A percentile compares a stretch with the other conserved stretches of the same genome.
phyloP scores from a whole-genome alignment of 768 basidiomycete species.

The Boletus sp. region DNA sequence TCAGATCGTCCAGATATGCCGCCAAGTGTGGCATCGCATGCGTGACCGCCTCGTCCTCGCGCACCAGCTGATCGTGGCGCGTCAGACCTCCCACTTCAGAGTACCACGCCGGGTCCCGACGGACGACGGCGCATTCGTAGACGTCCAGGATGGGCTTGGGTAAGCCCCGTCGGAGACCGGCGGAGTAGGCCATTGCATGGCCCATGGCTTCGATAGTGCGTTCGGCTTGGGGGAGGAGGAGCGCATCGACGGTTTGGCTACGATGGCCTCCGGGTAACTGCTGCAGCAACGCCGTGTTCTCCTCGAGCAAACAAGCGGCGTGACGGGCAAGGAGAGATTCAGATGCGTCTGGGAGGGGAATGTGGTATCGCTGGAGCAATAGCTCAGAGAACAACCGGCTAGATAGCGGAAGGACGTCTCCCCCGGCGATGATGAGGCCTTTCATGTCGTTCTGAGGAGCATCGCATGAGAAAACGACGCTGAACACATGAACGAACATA shows the following conservation, averaged over 20 bases:
- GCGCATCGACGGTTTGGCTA: slow-evolving; percentile 41
- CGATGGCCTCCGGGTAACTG: slow-evolving; percentile 30
- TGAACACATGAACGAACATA: too few species aligned
- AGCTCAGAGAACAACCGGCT: slow-evolving; percentile 62
- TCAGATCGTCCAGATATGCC: slow-evolving; percentile 41
- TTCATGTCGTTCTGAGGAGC: slow-evolving; percentile 37
- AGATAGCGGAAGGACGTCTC: slow-evolving; percentile 49
- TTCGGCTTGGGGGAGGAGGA: slow-evolving; percentile 57
- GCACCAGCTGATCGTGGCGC: slow-evolving; percentile 44
- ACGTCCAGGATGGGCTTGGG: too few species aligned
- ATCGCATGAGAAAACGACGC: too few species aligned
- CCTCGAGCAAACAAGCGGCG: slow-evolving; percentile 43
- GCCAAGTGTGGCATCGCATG: slow-evolving; percentile 32
- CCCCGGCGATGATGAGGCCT: slow-evolving; percentile 61
- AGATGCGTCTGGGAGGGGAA: slow-evolving; percentile 44
- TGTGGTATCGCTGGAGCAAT: slow-evolving; percentile 50
- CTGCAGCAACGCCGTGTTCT: slow-evolving; percentile 41
- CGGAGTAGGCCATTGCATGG: slow-evolving; percentile 59
- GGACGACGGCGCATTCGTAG: too few species aligned
- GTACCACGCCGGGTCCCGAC: too few species aligned
- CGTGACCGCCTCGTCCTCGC: slow-evolving; percentile 42
- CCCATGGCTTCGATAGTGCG: slow-evolving; percentile 58
- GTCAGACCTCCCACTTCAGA: neutral
- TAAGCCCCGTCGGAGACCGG: too few species aligned
- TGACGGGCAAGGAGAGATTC: slow-evolving; percentile 57